Evolutionary conservation across 495 filamentous ascomycete genomes (phyloP).

Genomic region (Aspergillus sparsus): DNA sequence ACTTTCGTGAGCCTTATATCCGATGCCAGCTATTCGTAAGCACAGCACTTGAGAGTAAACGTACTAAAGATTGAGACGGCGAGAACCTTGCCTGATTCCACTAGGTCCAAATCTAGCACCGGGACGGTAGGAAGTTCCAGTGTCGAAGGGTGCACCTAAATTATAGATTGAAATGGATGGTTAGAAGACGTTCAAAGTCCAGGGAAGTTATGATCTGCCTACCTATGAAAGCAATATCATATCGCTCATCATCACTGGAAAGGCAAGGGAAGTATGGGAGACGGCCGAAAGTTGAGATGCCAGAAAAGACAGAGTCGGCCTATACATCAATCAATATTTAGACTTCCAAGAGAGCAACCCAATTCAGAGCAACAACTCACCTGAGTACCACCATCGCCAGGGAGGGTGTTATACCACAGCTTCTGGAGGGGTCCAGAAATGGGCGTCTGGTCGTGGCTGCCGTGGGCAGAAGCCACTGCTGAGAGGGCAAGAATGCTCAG

Average conservation of each 20-base stretch:
- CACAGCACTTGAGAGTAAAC: slow-evolving; percentile 25
- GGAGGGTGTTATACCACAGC: slow-evolving; percentile 65
- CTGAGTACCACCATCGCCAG: slow-evolving; percentile 69
- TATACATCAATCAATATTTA: slow-evolving; percentile 24
- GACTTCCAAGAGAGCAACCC: neutral
- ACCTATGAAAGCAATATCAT: slow-evolving; percentile 83
- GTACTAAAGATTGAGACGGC: slow-evolving; percentile 68
- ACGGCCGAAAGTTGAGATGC: slow-evolving; percentile 75
- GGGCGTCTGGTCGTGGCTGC: slow-evolving; percentile 53
- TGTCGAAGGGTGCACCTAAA: slow-evolving; percentile 62
- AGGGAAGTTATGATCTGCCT: slow-evolving; percentile 6
- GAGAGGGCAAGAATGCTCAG: slow-evolving; percentile 33
- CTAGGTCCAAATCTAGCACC: slow-evolving; percentile 82
- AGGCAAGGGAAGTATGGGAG: slow-evolving; percentile 79
- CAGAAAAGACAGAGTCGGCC: slow-evolving; percentile 73
- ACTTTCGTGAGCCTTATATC: slow-evolving; percentile 52
- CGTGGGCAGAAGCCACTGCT: slow-evolving; percentile 50
- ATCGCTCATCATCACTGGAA: slow-evolving; percentile 65
- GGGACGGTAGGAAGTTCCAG: slow-evolving; percentile 74
- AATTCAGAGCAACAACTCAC: slow-evolving; percentile 30
- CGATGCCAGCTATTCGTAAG: slow-evolving; percentile 5
- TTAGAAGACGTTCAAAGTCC: neutral
- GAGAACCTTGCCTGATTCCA: slow-evolving; percentile 79
- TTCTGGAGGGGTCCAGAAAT: slow-evolving; percentile 58
- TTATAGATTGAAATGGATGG: neutral